These are phyloP conservation scores for Ophiostoma angusticollis DNA, from an alignment of 2,329 filamentous ascomycete species.

Conservation along the genomic window DNA sequence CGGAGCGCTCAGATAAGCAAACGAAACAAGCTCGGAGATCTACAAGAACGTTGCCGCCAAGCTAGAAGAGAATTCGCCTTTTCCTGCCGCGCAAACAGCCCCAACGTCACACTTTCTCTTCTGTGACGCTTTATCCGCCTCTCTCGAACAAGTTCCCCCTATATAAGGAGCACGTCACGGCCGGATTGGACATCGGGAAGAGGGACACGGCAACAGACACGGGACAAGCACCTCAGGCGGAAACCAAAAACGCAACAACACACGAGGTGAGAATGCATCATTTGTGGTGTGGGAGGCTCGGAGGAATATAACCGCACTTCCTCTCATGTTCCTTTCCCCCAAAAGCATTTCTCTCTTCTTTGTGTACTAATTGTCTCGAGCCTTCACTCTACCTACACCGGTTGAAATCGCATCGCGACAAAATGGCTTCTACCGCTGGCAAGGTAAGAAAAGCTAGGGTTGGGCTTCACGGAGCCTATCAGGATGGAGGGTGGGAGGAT, in stretches of 20 bases:
- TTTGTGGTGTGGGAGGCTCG: too few relatives aligned
- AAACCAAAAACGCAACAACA: background rate
- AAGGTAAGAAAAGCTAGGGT: slow-evolving; percentile 27
- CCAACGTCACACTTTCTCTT: too few relatives aligned
- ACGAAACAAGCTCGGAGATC: too few relatives aligned
- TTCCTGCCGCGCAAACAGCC: too few relatives aligned
- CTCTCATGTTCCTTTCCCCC: too few relatives aligned
- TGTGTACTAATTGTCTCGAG: background rate
- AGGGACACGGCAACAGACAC: slow-evolving; percentile 2
- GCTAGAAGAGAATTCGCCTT: too few relatives aligned
- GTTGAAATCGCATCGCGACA: slow-evolving; percentile 7
- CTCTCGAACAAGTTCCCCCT: background rate
- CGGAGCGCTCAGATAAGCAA: too few relatives aligned
- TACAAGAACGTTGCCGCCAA: too few relatives aligned
- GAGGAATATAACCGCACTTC: too few relatives aligned
- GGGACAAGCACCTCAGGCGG: too few relatives aligned
- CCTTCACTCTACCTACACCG: background rate
- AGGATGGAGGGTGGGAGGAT: too few relatives aligned
- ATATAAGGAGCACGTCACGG: background rate
- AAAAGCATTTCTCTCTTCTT: background rate
- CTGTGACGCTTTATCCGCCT: background rate
- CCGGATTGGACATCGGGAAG: slow-evolving; percentile 4
- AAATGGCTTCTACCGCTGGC: slow-evolving; percentile 39
- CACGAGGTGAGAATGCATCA: background rate
- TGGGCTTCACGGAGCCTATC: too few relatives aligned